Conservation (phyloP, 352 stramenopile genomes). For the Pythium guiyangense region DNA sequence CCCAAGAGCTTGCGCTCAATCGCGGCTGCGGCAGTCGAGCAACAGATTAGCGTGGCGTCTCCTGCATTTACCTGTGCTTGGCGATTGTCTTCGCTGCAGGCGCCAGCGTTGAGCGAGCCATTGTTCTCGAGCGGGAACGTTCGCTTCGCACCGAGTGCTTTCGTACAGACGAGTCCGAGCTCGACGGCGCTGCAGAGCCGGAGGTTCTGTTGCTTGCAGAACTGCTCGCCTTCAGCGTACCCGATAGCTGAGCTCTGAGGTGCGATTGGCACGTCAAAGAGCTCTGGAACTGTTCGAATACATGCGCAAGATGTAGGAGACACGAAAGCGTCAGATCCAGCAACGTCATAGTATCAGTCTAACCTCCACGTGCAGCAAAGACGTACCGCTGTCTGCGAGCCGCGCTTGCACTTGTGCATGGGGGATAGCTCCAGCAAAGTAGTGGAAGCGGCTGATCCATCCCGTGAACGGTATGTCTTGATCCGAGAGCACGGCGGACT, state of each 20-base stretch:
- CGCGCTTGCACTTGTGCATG: constrained; percentile 30
- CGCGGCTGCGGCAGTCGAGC: constrained; percentile 7
- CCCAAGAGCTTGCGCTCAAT: constrained; percentile 1
- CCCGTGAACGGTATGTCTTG: constrained; percentile 20
- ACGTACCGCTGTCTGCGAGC: constrained; percentile 34
- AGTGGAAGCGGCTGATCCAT: constrained; percentile 47
- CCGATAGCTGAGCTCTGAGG: background rate
- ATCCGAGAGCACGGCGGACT: constrained; percentile 19
- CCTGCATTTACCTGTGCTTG: constrained; percentile 21
- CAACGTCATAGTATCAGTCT: background rate
- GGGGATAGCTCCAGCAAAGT: constrained; percentile 30
- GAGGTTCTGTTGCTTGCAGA: constrained; percentile 20
- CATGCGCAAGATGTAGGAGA: too few species aligned
- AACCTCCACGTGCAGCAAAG: background rate
- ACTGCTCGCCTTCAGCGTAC: constrained; percentile 10
- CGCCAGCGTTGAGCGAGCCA: background rate
- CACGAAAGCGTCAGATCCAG: too few species aligned
- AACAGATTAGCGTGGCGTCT: constrained; percentile 31
- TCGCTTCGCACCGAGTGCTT: background rate
- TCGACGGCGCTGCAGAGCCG: constrained; percentile 39
- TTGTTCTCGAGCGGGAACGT: constrained; percentile 5
- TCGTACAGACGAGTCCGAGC: constrained; percentile 30
- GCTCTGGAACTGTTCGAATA: background rate
- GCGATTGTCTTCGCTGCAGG: constrained; percentile 1
- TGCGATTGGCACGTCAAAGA: background rate